phyloP scores from a whole-genome alignment of 129 eudicot species.

The Smallanthus sonchifolius region DNA sequence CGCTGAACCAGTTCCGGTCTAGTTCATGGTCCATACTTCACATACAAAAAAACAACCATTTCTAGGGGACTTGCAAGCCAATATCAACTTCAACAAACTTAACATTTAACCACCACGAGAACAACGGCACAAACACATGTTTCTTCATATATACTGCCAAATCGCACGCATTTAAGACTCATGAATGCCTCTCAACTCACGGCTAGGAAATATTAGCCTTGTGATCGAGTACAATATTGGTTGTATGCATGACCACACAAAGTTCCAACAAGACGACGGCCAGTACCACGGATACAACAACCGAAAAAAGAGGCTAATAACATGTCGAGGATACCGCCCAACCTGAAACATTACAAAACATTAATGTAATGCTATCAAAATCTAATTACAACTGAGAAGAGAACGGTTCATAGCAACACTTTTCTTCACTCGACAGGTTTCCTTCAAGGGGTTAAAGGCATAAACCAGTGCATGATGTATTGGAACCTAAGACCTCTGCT shows the following conservation, averaged over 20 bases:
- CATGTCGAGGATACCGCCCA: constrained; percentile 87
- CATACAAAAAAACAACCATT: not conserved
- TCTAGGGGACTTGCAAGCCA: not conserved
- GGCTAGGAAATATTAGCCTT: constrained; percentile 47
- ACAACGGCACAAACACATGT: not conserved
- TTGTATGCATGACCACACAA: constrained; percentile 61
- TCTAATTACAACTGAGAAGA: not conserved
- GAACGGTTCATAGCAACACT: not conserved
- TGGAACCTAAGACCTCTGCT: too few relatives aligned
- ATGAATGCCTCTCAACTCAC: constrained; percentile 37
- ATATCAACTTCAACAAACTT: not conserved
- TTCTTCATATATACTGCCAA: too few relatives aligned
- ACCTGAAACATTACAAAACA: constrained; percentile 37
- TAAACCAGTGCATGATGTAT: too few relatives aligned
- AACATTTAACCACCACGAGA: not conserved
- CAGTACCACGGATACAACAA: constrained; percentile 98
- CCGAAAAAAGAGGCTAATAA: constrained; percentile 86
- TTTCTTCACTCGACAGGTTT: not conserved
- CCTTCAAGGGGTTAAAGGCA: too few relatives aligned
- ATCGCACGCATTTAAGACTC: constrained; percentile 18
- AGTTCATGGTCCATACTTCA: not conserved
- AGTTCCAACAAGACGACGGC: constrained; percentile 99
- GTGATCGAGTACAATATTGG: constrained; percentile 52
- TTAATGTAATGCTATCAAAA: not conserved
- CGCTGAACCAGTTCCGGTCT: not conserved